Evolutionary conservation across 2,329 filamentous ascomycete species (phyloP), one percentile per base, ranked within the genome.

Genomic region (Fonsecaea monophora): DNA sequence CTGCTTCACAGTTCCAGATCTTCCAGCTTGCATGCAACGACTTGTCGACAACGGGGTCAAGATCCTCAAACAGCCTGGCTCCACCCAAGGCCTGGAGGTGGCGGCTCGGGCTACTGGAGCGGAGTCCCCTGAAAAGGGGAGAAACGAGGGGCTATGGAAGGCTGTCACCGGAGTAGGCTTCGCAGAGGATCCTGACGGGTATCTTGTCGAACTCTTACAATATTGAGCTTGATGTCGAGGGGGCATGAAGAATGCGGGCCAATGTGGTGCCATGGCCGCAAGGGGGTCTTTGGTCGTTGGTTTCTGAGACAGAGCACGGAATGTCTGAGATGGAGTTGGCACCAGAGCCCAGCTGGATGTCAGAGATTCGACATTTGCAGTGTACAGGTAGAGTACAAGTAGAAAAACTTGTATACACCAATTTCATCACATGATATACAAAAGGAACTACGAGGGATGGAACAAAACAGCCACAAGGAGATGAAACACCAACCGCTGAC

Each of bases 111-210:
- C 45, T 3, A 35, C 42, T 37, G 60, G 60, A 9, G 30, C 42
- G 2, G 60, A 62, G 30, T 10, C 7, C 12, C 60, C 60, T n/a
- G 21, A 37, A 8, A 37, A 53, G 48, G 60, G 60, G 5, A 48
- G 48, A 8, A 62, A 62, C 12, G n/a, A 53, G 42, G 60, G 25
- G 1, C 48, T 62, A 6, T 62, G 60, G 60, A 34, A 55, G 32
- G 34, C 48, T 18, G 60, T 62, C 35, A 25, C 35, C 18, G 30
- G 48, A 6, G 48, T 38, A 18, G 42, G 25, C 1, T 62, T 62
- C 37, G 42, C 40, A 5, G 42, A 62, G 48, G 60, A 62, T 62
- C 60, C 60, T 37, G 60, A 62, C 30, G 60, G 60, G 15, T 62
- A 62, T 32, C 35, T 62, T 30, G 15, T 62, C 37, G 60, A 62